A percentile compares a stretch with the other conserved stretches of the same genome.
Evolutionary conservation across 345 rosid genomes (phyloP).

Genomic region (Salix dunnii): DNA sequence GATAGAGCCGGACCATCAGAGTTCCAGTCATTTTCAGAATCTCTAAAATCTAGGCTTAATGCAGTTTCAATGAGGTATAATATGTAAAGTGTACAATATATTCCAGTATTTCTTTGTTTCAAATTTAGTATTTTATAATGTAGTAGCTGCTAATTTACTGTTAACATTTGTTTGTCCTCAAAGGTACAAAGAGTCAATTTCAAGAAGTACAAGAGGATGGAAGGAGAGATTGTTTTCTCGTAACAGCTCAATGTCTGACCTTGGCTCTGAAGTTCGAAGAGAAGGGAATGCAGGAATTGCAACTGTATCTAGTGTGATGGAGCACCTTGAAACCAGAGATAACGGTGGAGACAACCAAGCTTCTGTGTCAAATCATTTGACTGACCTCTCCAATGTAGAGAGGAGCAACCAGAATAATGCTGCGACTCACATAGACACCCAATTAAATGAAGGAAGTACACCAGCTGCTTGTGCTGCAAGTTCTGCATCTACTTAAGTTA

Average conservation of each 20-base stretch:
- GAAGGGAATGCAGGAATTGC: constrained; percentile 29
- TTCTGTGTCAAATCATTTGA: constrained; percentile 27
- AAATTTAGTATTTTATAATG: not conserved
- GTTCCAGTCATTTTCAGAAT: constrained; percentile 75
- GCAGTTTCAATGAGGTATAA: constrained; percentile 78
- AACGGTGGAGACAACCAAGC: constrained; percentile 20
- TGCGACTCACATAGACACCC: constrained; percentile 21
- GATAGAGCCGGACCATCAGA: constrained; percentile 90
- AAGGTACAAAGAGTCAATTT: constrained; percentile 31
- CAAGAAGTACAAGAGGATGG: constrained; percentile 35
- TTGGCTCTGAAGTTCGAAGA: constrained; percentile 29
- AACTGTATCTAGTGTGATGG: constrained; percentile 29
- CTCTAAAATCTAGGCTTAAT: constrained; percentile 65
- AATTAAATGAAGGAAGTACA: constrained; percentile 24
- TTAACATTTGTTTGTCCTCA: not conserved
- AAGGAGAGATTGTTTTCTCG: constrained; percentile 36
- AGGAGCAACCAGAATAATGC: constrained; percentile 25
- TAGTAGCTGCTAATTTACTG: constrained; percentile 6
- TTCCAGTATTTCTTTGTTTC: not conserved
- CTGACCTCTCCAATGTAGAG: constrained; percentile 26
- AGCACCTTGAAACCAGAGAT: constrained; percentile 36
- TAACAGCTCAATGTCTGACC: constrained; percentile 17
- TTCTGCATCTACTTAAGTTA: constrained; percentile 35
- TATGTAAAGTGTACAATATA: not conserved
- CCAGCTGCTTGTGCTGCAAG: constrained; percentile 26